Base-by-base conservation (phyloP, 495 filamentous ascomycete species). In the Aspergillus egyptiacus region DNA sequence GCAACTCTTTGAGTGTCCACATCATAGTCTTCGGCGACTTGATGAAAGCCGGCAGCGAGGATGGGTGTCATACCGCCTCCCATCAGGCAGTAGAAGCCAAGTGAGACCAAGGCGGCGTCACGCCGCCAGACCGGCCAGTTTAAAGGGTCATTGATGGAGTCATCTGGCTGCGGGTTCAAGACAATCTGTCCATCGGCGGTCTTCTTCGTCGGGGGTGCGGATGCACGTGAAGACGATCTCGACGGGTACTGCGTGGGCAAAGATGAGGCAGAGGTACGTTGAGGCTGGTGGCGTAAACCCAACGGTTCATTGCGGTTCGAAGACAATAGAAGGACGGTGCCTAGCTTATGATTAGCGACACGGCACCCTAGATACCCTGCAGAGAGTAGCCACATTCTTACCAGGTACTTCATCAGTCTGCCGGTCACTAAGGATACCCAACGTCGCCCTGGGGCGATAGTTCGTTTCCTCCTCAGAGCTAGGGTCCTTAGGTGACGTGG, bases 1-100 rank as follows among this genome's bases (percentile, higher is more conserved):
- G 93, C 85, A 27, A 96, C 91, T 51, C 77, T 64, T 23, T 88
- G 75, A 11, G 86, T 82, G 5, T 79, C 74, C 11, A 96, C 82
- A 48, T 76, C 52, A 58, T 87, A 96, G 2, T 77, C 80, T 0
- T 69, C 48, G 14, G 91, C 85, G 20, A 98, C 87, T 33, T 93
- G 71, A 14, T 78, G 81, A 65, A 98, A 96, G 5, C 91, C 93
- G 3, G 93, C 93, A 0, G 93, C 91, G 6, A 98, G 73, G 24
- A 96, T 74, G 0, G 91, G 85, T 0, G 91, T 95, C 76, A 95
- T 95, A 27, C 91, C 91, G 14, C 93, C 91, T 46, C 91, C 91
- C 47, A 96, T 72, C 76, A 96, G 81, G 59, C 87, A 95, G 64
- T 94, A 95, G 56, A 95, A 84, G 0, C 93, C 91, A 9, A 98